These are phyloP conservation scores for Raddia distichophylla DNA, from an alignment of 176 grass and related monocot species.

Conservation along the genomic window DNA sequence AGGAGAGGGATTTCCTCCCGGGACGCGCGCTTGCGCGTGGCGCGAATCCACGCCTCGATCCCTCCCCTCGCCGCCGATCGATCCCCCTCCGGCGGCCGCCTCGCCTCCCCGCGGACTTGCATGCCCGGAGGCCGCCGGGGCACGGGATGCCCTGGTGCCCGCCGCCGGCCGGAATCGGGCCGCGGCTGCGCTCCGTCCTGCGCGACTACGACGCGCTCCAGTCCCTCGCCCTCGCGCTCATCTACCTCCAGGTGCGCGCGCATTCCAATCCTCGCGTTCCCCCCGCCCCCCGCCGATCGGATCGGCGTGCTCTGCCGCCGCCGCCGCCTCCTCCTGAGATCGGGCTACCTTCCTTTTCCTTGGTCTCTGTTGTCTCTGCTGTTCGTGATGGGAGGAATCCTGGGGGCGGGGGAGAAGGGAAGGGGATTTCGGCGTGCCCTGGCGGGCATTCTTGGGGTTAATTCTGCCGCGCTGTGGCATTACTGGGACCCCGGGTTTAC, in stretches of 20 bases:
- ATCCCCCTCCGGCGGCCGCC: not conserved
- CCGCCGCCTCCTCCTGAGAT: not conserved
- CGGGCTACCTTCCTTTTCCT: not conserved
- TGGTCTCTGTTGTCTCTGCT: not conserved
- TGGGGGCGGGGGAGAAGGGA: not conserved
- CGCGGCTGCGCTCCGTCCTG: constrained; percentile 80
- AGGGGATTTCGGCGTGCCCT: not conserved
- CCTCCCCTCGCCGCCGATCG: not conserved
- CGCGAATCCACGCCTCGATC: constrained; percentile 17
- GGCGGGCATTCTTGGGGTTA: not conserved
- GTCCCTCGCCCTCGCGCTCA: constrained; percentile 73
- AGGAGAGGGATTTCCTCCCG: constrained; percentile 15
- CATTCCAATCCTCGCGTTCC: not conserved
- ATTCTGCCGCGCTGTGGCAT: not conserved
- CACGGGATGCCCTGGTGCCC: constrained; percentile 71
- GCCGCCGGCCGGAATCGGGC: constrained; percentile 48
- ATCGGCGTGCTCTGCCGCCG: constrained; percentile 25
- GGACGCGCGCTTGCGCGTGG: not conserved
- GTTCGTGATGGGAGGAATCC: not conserved
- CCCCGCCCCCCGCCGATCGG: not conserved
- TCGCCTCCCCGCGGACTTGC: not conserved
- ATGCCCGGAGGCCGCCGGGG: constrained; percentile 32
- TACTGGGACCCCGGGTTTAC: not conserved
- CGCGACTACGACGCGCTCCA: constrained; percentile 94
- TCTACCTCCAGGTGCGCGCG: constrained; percentile 84